Percentiles rank a stretch among this genome's conserved stretches.
Evolutionary conservation across 805 yeast species (phyloP).

Genomic region (Clavispora vitiphila): DNA sequence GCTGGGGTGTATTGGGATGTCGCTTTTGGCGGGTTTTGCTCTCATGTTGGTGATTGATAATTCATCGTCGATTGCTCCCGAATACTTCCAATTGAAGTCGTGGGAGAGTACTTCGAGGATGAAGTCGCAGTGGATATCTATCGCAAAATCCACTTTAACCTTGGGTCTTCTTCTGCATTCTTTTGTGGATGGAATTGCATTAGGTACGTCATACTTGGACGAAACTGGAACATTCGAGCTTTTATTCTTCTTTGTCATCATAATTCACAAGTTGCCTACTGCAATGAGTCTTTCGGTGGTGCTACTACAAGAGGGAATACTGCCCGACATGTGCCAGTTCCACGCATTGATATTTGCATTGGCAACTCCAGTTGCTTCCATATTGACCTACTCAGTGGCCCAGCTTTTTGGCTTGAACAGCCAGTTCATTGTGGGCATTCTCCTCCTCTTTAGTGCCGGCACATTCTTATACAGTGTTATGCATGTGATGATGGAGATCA

Average conservation of each 20-base stretch:
- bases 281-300: slow-evolving; percentile 62
- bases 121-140: slow-evolving; percentile 28
- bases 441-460: slow-evolving; percentile 64
- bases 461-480: slow-evolving; percentile 68
- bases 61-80: slow-evolving; percentile 6
- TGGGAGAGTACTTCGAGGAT: neutral
- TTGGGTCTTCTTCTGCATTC: slow-evolving; percentile 65
- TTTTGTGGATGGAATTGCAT: slow-evolving; percentile 66
- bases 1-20: slow-evolving; percentile 35
- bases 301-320: slow-evolving; percentile 36
- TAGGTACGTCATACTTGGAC: slow-evolving; percentile 54
- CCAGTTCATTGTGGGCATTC: slow-evolving; percentile 45
- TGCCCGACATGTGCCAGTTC: slow-evolving; percentile 39
- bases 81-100: neutral
- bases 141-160: slow-evolving; percentile 35
- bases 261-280: slow-evolving; percentile 72
- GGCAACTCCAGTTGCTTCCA: slow-evolving; percentile 54
- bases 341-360: slow-evolving; percentile 30
- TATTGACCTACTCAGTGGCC: slow-evolving; percentile 43
- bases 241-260: slow-evolving; percentile 54
- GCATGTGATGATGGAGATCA: slow-evolving; percentile 48
- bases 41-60: slow-evolving; percentile 50
- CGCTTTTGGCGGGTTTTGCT: slow-evolving; percentile 50
- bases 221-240: slow-evolving; percentile 32
- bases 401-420: slow-evolving; percentile 21